phyloP scores from a whole-genome alignment of 371 early-diverging fungal genomes.

The Syncephalastrum contaminatum region DNA sequence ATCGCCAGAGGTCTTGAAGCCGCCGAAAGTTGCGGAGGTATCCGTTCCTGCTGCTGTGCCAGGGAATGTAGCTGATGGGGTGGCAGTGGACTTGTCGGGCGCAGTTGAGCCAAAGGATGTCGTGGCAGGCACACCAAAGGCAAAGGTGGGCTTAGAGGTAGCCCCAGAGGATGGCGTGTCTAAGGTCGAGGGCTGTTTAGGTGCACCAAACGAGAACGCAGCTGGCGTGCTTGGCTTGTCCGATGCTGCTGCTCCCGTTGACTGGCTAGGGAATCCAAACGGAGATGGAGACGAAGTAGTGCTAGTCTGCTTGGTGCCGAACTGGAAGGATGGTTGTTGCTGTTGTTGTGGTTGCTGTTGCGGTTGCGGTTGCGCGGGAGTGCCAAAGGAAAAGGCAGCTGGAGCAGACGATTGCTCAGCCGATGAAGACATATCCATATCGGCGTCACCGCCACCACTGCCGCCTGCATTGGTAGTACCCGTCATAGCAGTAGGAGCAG shows the following conservation, averaged over 20 bases:
- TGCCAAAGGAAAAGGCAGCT: constrained; percentile 3
- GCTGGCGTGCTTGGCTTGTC: too few species aligned
- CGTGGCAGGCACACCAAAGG: constrained; percentile 8
- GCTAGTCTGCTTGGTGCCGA: neutral
- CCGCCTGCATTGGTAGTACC: neutral
- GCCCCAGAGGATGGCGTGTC: too few species aligned
- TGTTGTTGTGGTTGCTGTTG: neutral
- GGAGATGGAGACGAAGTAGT: too few species aligned
- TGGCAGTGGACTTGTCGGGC: neutral
- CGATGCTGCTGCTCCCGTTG: too few species aligned
- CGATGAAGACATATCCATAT: constrained; percentile 1
- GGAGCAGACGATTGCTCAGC: neutral
- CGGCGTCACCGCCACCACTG: neutral
- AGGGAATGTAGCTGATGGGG: constrained; percentile 12
- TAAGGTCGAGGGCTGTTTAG: too few species aligned
- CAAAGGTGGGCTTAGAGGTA: constrained; percentile 5
- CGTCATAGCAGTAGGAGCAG: neutral
- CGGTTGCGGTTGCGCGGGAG: neutral
- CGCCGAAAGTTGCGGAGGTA: constrained; percentile 1
- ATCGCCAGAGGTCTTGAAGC: constrained; percentile 1
- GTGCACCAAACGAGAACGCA: too few species aligned
- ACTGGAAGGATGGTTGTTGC: constrained; percentile 2
- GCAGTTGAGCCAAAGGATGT: neutral
- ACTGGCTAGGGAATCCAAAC: too few species aligned
- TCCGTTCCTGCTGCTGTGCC: constrained; percentile 8